A percentile compares a stretch with the other conserved stretches of the same genome.
Conservation (phyloP, 208 protist species). For the Porcisia hertigi region DNA sequence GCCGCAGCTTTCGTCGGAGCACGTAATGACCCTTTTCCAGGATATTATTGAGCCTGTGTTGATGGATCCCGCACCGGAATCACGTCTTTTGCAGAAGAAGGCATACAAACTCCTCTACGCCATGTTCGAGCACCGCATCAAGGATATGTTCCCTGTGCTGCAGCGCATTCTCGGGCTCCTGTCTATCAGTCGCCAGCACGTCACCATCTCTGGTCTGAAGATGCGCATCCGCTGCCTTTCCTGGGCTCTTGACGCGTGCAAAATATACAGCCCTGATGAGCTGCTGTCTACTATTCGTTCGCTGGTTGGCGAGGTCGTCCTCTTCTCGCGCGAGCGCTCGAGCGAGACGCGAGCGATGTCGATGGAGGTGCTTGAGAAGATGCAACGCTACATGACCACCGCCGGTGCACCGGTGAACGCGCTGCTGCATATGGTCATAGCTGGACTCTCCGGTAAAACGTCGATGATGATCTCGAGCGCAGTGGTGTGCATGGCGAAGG, state of each 20-base stretch:
- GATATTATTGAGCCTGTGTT: slow-evolving; percentile 87
- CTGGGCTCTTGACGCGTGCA: slow-evolving; percentile 87
- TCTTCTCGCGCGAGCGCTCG: slow-evolving; percentile 80
- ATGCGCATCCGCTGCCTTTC: slow-evolving; percentile 87
- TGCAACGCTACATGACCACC: slow-evolving; percentile 75
- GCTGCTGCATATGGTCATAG: slow-evolving; percentile 73
- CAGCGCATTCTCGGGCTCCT: slow-evolving; percentile 70
- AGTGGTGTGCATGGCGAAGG: slow-evolving; percentile 84
- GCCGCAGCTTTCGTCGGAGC: slow-evolving; percentile 61
- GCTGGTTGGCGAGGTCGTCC: slow-evolving; percentile 72
- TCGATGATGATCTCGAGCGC: slow-evolving; percentile 76
- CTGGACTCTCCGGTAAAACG: slow-evolving; percentile 79
- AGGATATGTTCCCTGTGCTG: slow-evolving; percentile 78
- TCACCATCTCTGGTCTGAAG: slow-evolving; percentile 86
- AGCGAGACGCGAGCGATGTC: slow-evolving; percentile 76
- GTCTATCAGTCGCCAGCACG: slow-evolving; percentile 70
- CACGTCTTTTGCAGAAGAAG: slow-evolving; percentile 87
- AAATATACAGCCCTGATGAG: slow-evolving; percentile 81
- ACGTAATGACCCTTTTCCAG: slow-evolving; percentile 62
- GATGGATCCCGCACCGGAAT: slow-evolving; percentile 74
- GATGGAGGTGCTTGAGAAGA: slow-evolving; percentile 88
- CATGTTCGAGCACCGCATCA: slow-evolving; percentile 84
- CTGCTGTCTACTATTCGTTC: slow-evolving; percentile 56
- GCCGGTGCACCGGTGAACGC: slow-evolving; percentile 66
- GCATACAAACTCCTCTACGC: slow-evolving; percentile 88